Evolutionary conservation across 2,329 filamentous ascomycete genomes (phyloP).

Genomic region (Pseudopithomyces maydicus): DNA sequence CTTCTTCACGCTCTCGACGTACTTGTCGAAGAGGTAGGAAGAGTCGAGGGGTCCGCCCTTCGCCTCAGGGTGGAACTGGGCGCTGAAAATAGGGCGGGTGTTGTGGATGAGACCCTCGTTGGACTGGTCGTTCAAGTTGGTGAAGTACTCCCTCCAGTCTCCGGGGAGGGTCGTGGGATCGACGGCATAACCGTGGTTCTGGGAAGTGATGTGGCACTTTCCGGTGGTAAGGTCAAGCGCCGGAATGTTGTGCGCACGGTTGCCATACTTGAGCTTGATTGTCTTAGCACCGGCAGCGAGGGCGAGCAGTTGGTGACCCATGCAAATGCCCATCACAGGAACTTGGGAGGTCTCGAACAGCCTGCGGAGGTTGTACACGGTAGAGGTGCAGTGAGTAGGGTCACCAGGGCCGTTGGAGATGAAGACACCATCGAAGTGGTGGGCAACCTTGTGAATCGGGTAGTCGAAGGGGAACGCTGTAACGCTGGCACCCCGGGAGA

Average conservation of each 20-base stretch:
- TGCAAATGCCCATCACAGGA: slow-evolving; percentile 96
- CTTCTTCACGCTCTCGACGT: slow-evolving; percentile 83
- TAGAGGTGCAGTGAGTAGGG: slow-evolving; percentile 93
- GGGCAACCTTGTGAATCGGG: slow-evolving; percentile 96
- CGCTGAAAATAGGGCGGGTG: slow-evolving; percentile 94
- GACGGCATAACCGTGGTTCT: slow-evolving; percentile 98
- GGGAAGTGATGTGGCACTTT: slow-evolving; percentile 96
- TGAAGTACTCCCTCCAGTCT: slow-evolving; percentile 97
- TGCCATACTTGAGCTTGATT: slow-evolving; percentile 98
- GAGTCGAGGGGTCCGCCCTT: slow-evolving; percentile 97
- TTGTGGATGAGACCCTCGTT: slow-evolving; percentile 99
- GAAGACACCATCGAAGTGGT: slow-evolving; percentile 98
- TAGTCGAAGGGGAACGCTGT: slow-evolving; percentile 97
- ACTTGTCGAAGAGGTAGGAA: slow-evolving; percentile 94
- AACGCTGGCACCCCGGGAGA: slow-evolving; percentile 87
- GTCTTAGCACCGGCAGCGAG: slow-evolving; percentile 87
- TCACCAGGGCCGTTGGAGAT: slow-evolving; percentile 99
- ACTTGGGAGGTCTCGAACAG: slow-evolving; percentile 90
- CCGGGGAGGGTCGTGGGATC: slow-evolving; percentile 79
- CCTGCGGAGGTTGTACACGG: slow-evolving; percentile 87
- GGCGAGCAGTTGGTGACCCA: slow-evolving; percentile 94
- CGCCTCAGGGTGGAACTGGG: slow-evolving; percentile 98
- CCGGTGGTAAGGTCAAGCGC: slow-evolving; percentile 92
- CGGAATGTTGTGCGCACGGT: slow-evolving; percentile 98
- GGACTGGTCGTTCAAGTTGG: slow-evolving; percentile 95